phyloP scores from a whole-genome alignment of 176 grass and related monocot species.

The Tillandsia leiboldiana region DNA sequence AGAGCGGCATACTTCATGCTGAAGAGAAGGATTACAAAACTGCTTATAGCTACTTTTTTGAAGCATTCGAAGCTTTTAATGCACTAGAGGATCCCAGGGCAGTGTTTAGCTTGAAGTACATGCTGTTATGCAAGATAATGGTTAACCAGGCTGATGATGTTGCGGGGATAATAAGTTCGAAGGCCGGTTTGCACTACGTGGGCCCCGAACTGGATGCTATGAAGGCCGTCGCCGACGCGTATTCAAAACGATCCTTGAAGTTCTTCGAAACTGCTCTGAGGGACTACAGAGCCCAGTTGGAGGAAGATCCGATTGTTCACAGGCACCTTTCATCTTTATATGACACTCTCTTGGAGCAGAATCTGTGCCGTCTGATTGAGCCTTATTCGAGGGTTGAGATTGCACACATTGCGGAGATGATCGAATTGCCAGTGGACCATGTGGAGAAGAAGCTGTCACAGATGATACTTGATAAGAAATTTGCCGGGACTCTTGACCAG shows the following conservation, averaged over 20 bases:
- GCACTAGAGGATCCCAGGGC: conserved; percentile 49
- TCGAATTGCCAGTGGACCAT: conserved; percentile 52
- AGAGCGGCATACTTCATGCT: conserved; percentile 82
- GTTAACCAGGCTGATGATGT: conserved; percentile 88
- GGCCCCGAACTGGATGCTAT: conserved; percentile 91
- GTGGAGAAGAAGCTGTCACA: conserved; percentile 83
- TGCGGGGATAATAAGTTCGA: conserved; percentile 59
- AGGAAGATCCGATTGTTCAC: conserved; percentile 73
- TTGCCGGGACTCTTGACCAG: conserved; percentile 67
- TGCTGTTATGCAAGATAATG: conserved; percentile 96
- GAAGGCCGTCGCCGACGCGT: conserved; percentile 67
- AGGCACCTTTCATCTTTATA: conserved; percentile 74
- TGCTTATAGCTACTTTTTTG: conserved; percentile 84
- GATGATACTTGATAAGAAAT: conserved; percentile 87
- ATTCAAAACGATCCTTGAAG: conserved; percentile 63
- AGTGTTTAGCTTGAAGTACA: conserved; percentile 80
- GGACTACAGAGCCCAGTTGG: conserved; percentile 58
- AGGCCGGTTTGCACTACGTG: conserved; percentile 58
- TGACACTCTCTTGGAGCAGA: conserved; percentile 79
- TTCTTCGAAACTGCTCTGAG: conserved; percentile 66
- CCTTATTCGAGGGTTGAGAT: conserved; percentile 77
- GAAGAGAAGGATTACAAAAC: conserved; percentile 96
- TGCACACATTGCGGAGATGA: conserved; percentile 55
- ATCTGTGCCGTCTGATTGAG: conserved; percentile 72
- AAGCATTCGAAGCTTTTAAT: conserved; percentile 75